phyloP scores from a whole-genome alignment of 768 basidiomycete genomes.

The Neoboletus brunneissimus region DNA sequence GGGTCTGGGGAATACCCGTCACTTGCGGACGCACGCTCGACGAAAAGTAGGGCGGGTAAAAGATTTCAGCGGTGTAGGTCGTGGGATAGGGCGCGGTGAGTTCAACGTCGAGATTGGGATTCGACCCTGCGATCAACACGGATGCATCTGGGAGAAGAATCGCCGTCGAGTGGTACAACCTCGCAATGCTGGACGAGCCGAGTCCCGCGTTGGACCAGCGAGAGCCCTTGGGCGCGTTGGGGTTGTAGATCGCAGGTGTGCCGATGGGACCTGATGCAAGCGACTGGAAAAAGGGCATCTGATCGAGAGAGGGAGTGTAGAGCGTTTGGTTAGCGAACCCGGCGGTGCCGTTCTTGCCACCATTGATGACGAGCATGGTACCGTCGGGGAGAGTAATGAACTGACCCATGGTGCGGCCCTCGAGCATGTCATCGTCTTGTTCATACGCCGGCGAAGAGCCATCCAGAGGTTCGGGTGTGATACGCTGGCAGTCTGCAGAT shows the following conservation, averaged over 20 bases:
- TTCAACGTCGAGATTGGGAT: constrained; percentile 87
- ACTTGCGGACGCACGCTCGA: constrained; percentile 66
- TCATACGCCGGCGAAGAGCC: constrained; percentile 58
- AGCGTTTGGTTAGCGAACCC: constrained; percentile 69
- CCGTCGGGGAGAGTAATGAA: constrained; percentile 83
- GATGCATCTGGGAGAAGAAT: constrained; percentile 87
- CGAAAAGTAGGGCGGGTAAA: constrained; percentile 89
- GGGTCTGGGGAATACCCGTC: constrained; percentile 62
- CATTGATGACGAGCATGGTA: constrained; percentile 78
- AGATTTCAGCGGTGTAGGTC: constrained; percentile 79
- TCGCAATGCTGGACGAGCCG: constrained; percentile 58
- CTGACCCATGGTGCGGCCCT: constrained; percentile 87
- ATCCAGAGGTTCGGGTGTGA: constrained; percentile 81
- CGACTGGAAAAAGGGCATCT: constrained; percentile 71
- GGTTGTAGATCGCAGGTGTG: constrained; percentile 82
- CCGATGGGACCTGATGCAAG: constrained; percentile 78
- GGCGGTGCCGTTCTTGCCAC: constrained; percentile 82
- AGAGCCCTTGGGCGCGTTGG: constrained; percentile 62
- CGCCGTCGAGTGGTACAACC: constrained; percentile 90
- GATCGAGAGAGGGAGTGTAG: constrained; percentile 34
- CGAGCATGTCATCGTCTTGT: constrained; percentile 73
- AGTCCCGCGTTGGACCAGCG: constrained; percentile 75
- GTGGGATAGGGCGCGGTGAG: constrained; percentile 63
- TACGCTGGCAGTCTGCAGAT: constrained; percentile 71
- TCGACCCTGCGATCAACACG: constrained; percentile 87